Evolutionary conservation across 176 grass and related monocot genomes (phyloP), one percentile per base, ranked within the genome.

Genomic region (Triticum urartu): DNA sequence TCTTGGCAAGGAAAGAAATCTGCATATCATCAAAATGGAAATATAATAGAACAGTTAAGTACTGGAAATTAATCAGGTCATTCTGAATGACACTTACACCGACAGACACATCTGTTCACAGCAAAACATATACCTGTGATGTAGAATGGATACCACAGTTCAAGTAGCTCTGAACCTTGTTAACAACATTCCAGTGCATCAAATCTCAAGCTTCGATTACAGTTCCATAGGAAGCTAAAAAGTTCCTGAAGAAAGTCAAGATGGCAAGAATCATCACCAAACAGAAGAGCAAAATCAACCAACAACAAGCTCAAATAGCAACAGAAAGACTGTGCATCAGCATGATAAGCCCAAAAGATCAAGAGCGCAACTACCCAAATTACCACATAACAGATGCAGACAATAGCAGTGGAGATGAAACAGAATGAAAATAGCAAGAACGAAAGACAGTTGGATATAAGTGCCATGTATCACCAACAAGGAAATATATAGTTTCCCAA

Each of bases 1-100:
- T 98, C 66, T 88, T 87, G 80, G 80, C 36, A 72, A 77, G 70
- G 69, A 62, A 80, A 77, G 17, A 54, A 21, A 80, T 28, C 5
- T 79, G 42, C 52, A 1, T 60, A 21, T 77, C n/a, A 66, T 5
- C 22, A 73, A 81, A 83, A 84, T 47, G 5, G 60, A 63, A 80
- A 84, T n/a, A 7, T 5, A 80, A 54, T 40, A 88, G 36, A 84
- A 75, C 36, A 84, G 36, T 22, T 71, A 40, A 39, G 60, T 42
- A 88, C 77, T 24, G 14, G 12, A 85, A 85, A 84, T 80, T 61
- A 62, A 81, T 84, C 32, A 13, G 11, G 61, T 13, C 28, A 34
- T 54, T 20, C 26, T 39, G 58, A 62, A 45, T 70, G 81, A 63
- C 10, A 84, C 14, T 74, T 80, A 75, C 47, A 84, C 35, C 59